A percentile compares a stretch with the other conserved stretches of the same genome.
Conservation (phyloP, 495 filamentous ascomycete genomes). For the Trichoderma parareesei region DNA sequence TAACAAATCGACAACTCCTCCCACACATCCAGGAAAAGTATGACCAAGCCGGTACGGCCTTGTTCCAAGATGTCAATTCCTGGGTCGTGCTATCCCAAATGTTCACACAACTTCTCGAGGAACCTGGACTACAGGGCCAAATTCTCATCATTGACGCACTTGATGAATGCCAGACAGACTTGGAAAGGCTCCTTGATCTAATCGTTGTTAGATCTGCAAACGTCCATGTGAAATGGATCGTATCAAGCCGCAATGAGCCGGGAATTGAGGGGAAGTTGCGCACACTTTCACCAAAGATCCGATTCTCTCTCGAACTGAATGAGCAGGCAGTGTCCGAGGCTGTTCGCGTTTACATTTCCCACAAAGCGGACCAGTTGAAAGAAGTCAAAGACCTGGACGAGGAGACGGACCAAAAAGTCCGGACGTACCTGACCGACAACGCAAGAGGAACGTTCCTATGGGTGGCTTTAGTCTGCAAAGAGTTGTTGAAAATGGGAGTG, state of each 20-base stretch:
- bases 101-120: slow-evolving; percentile 25
- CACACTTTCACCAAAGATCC: background rate
- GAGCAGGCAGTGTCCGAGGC: background rate
- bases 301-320: background rate
- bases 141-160: slow-evolving; percentile 27
- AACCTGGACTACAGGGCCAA: slow-evolving; percentile 15
- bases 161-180: background rate
- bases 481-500: background rate
- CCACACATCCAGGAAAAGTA: slow-evolving; percentile 25
- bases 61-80: slow-evolving; percentile 28
- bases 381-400: background rate
- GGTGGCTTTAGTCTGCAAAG: slow-evolving; percentile 23
- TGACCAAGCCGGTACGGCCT: slow-evolving; percentile 18
- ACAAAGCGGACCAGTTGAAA: background rate
- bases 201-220: background rate
- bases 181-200: background rate
- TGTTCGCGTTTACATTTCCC: background rate
- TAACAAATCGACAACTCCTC: slow-evolving; percentile 26
- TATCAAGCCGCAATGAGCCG: too few relatives aligned
- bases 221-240: background rate
- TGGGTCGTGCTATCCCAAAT: slow-evolving; percentile 24
- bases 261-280: too few relatives aligned
- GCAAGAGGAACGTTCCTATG: slow-evolving; percentile 23
- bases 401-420: background rate
- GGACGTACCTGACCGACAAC: slow-evolving; percentile 17